These are phyloP conservation scores for Neoarthrinium moseri DNA, from an alignment of 2,329 filamentous ascomycete species.

Conservation along the genomic window DNA sequence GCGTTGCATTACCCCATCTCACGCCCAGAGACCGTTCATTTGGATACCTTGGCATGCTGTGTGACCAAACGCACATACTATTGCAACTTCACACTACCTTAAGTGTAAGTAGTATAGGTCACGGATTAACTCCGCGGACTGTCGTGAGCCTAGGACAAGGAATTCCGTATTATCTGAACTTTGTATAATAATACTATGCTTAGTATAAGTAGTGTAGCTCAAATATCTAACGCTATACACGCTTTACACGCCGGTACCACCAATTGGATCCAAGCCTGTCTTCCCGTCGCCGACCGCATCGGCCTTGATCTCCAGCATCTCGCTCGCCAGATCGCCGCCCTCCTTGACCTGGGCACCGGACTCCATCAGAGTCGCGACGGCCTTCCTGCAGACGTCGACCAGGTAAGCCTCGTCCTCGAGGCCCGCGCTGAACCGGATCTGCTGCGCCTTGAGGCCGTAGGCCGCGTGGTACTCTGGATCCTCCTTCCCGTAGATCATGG, in stretches of 20 bases:
- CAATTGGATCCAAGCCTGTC: not conserved
- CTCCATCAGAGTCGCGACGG: conserved; percentile 6
- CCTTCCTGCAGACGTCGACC: conserved; percentile 21
- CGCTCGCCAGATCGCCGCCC: conserved; percentile 5
- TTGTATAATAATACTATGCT: no score
- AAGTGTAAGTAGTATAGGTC: no score
- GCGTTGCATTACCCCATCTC: no score
- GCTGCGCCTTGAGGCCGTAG: conserved; percentile 37
- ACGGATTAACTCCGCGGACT: no score
- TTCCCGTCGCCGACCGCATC: not conserved
- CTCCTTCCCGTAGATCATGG: conserved; percentile 39
- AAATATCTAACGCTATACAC: not conserved
- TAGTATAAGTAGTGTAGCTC: no score
- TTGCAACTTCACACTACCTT: no score
- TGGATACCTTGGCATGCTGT: no score
- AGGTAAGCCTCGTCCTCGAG: conserved; percentile 43
- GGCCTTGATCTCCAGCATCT: not conserved
- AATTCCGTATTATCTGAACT: no score
- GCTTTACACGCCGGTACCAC: not conserved
- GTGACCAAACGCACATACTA: no score
- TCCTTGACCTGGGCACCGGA: conserved; percentile 4
- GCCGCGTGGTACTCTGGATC: conserved; percentile 34
- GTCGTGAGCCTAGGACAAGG: no score
- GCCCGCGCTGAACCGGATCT: conserved; percentile 46
- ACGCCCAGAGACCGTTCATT: no score